Percentiles rank a stretch among this genome's conserved stretches.
Conservation (phyloP, 768 basidiomycete genomes). For the Erythrobasidium yunnanense region DNA sequence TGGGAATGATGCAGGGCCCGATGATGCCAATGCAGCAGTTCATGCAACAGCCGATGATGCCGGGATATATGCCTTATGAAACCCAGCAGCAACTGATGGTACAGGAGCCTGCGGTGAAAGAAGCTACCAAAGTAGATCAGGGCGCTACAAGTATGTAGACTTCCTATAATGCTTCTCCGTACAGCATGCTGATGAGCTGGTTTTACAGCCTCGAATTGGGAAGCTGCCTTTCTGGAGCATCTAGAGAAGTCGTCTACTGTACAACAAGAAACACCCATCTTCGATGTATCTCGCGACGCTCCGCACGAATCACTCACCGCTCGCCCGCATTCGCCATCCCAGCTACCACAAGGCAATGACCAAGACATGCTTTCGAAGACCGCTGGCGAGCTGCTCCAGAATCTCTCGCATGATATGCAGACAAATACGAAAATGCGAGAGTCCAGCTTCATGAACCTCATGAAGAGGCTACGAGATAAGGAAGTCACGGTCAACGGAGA, state of each 20-base stretch:
- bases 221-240: constrained; percentile 34
- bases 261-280: neutral
- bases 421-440: constrained; percentile 74
- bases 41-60: neutral
- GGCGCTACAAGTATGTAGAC: too few species aligned
- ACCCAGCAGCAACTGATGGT: too few species aligned
- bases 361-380: constrained; percentile 65
- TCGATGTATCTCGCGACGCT: constrained; percentile 4
- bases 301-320: constrained; percentile 27
- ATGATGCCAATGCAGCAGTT: neutral
- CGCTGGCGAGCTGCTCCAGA: constrained; percentile 64
- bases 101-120: too few species aligned
- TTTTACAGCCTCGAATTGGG: too few species aligned
- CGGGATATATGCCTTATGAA: too few species aligned
- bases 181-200: too few species aligned
- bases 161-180: neutral
- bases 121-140: too few species aligned
- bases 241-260: constrained; percentile 3
- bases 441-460: constrained; percentile 71
- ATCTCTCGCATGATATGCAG: constrained; percentile 52
- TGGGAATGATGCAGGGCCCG: neutral
- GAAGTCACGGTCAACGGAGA: constrained; percentile 68
- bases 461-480: constrained; percentile 71
- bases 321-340: constrained; percentile 26
- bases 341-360: constrained; percentile 24